Base-by-base conservation (phyloP, 2,329 filamentous ascomycete genomes). In the Venturia aucupariae region DNA sequence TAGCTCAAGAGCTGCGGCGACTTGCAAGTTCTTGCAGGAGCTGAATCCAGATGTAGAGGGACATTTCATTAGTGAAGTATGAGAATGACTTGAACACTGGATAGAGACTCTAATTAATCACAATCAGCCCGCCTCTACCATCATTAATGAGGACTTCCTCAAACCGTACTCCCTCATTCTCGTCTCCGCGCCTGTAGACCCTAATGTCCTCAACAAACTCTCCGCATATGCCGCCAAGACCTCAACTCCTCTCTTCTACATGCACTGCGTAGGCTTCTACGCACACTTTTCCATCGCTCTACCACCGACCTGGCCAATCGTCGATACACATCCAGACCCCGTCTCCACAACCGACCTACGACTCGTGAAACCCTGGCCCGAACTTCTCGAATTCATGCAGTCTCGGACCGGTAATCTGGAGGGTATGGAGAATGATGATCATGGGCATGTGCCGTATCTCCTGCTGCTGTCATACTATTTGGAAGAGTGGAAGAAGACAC, bases 251-350 rank as follows among this genome's bases (percentile, higher is more conserved):
- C 78, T 92, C 17, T 83, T 97, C 65, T 87, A 92, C 68, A 83
- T 94, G 55, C 91, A 96, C 73, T 96, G 89, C n/a, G 83, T 89
- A 48, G 94, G 94, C 35, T 97, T 96, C 78, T 96, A 94, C 75
- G 90, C 90, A 1, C 90, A 90, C 69, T 96, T 97, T 74, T 89
- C 86, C n/a, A 81, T 95, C 35, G 81, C 84, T 69, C 79, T 96
- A 35, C 88, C 90, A 11, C 80, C 85, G n/a, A 85, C 87, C 35
- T 96, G 95, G 70, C 92, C 93, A 5, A 89, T 99, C 65, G 90
- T 99, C 67, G 93, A 99, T 73, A 97, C 94, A 55, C 94, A 99
- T 72, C 94, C 94, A 0, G 92, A 96, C 67, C 86, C 90, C 48
- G 90, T 90, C 46, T 86, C 90, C 8, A 94, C 86, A 0, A 87